Percentiles rank a stretch among this genome's conserved stretches.
Conservation (phyloP, 225 moss, liverwort and hornwort species). For the Pleurozium schreberi region DNA sequence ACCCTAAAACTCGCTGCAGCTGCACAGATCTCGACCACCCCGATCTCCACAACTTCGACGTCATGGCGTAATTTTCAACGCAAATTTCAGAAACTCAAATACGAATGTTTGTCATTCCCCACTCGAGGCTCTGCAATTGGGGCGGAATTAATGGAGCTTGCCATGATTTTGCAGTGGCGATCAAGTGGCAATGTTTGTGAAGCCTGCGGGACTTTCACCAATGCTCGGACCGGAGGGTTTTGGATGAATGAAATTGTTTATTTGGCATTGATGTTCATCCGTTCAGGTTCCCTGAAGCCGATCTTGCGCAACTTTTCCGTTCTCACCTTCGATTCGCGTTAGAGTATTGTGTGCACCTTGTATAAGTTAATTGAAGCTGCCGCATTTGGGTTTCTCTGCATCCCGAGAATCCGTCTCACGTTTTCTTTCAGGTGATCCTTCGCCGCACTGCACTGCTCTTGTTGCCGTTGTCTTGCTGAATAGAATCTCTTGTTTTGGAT, state of each 20-base stretch:
- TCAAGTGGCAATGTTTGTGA: neutral
- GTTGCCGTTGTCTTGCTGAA: neutral
- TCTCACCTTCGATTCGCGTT: no score
- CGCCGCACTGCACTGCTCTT: neutral
- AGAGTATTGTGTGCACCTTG: no score
- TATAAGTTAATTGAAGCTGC: no score
- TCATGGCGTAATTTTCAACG: conserved; percentile 2
- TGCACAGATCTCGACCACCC: neutral
- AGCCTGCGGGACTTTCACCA: neutral
- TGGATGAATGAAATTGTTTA: neutral
- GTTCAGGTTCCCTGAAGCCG: no score
- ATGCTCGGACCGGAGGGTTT: neutral
- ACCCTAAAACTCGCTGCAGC: conserved; percentile 1
- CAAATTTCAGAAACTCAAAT: neutral
- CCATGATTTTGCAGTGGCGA: neutral
- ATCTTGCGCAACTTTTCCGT: no score
- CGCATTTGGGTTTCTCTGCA: neutral
- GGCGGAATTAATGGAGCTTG: neutral
- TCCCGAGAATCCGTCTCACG: neutral
- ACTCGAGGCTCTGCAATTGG: neutral
- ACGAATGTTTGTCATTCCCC: neutral
- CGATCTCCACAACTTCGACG: conserved; percentile 3
- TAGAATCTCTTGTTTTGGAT: neutral
- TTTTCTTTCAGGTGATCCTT: neutral
- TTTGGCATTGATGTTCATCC: neutral